Conservation (phyloP, 2,329 filamentous ascomycete genomes). For the Nothophoma quercina region DNA sequence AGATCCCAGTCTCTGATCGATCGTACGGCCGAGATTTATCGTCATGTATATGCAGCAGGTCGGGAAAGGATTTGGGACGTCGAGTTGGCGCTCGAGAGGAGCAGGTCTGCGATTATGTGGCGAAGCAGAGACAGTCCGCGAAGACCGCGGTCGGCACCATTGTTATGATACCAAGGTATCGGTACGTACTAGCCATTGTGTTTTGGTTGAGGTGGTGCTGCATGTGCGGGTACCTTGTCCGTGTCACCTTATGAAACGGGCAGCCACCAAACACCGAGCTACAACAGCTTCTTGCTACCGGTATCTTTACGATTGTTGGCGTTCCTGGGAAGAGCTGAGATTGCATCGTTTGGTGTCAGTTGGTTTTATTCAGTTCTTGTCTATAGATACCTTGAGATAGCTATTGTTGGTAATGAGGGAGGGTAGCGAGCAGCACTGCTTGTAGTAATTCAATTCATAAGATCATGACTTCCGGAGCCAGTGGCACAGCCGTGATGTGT, state of each 20-base stretch:
- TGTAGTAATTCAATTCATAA: not conserved
- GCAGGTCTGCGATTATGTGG: not conserved
- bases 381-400: conserved; percentile 11
- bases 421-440: not conserved
- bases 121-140: not conserved
- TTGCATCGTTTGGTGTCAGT: not conserved
- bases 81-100: conserved; percentile 7
- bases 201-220: conserved; percentile 7
- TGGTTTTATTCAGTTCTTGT: conserved; percentile 7
- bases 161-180: not conserved
- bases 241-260: conserved; percentile 12
- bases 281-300: not conserved
- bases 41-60: not conserved
- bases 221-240: conserved; percentile 4
- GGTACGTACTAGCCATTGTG: not conserved
- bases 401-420: not conserved
- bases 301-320: not conserved
- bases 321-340: not conserved
- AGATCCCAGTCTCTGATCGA: conserved; percentile 6
- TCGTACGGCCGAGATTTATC: not conserved
- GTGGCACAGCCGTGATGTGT: not conserved
- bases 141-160: not conserved
- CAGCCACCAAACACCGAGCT: not conserved
- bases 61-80: conserved; percentile 13
- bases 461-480: no score